Evolutionary conservation across 345 rosid genomes (phyloP), one percentile per base, ranked within the genome.

Genomic region (Murraya koenigii): DNA sequence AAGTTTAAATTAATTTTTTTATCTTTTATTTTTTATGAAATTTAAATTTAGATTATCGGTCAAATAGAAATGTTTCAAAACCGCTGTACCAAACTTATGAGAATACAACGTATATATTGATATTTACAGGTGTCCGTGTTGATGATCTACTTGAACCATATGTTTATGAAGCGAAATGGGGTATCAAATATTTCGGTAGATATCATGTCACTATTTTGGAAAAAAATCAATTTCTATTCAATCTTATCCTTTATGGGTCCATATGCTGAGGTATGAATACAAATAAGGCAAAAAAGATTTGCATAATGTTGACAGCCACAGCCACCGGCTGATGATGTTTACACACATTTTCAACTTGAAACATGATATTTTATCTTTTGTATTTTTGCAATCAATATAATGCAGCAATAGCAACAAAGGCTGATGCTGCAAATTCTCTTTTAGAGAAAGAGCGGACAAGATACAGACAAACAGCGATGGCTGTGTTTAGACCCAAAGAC

Each of bases 281-380:
- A 52, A 63, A 35, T 55, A 77, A 77, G n/a, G 79, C 28, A 39
- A 52, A 30, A 26, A 35, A 25, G 4, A 61, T 7, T 54, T 30
- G 67, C 80, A 30, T 70, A 80, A 82, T 63, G 75, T 44, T 78
- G 87, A 80, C n/a, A 77, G 32, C 78, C 85, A 77, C 80, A 39
- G 8, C n/a, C 5, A 19, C 11, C 25, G 20, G 32, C 28, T 33
- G 58, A 65, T 47, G 23, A 60, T 7, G 56, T 52, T 44, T 17
- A 15, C 56, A 8, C 69, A 23, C 38, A 49, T 19, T 26, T 35
- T 56, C 9, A 72, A 33, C 64, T 11, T 30, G 13, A 17, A 44
- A 17, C 47, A 32, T 63, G 64, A 58, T 4, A 17, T 39, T 5
- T 14, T 38, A 38, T 1, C 39, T 30, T 44, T 44, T 0, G 11